Evolutionary conservation across 306 rosid genomes (phyloP).

Genomic region (Begonia loranthoides): DNA sequence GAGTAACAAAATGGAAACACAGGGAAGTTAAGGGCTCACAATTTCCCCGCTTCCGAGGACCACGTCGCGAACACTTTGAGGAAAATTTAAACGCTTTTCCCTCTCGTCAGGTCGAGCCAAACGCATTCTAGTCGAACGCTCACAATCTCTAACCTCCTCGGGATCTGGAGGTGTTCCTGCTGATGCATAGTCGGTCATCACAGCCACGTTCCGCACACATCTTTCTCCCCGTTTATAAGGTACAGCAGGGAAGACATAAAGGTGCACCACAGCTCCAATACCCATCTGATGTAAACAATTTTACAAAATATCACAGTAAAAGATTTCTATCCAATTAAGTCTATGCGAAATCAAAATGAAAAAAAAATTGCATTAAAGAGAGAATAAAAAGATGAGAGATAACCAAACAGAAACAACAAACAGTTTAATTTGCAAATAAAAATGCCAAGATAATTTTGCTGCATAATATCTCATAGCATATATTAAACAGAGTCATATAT

Average conservation of each 20-base stretch:
- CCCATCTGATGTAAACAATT: conserved; percentile 65
- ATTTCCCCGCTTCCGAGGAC: conserved; percentile 95
- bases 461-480: neutral
- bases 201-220: conserved; percentile 92
- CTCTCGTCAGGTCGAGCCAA: conserved; percentile 44
- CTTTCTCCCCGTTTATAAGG: conserved; percentile 98
- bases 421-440: neutral
- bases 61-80: conserved; percentile 86
- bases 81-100: conserved; percentile 61
- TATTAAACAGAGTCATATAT: too few relatives aligned
- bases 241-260: conserved; percentile 82
- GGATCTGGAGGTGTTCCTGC: conserved; percentile 82
- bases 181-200: conserved; percentile 84
- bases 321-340: conserved; percentile 2
- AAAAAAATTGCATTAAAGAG: neutral
- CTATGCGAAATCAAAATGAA: neutral
- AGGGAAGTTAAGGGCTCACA: conserved; percentile 35
- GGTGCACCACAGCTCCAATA: conserved; percentile 86
- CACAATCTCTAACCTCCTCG: conserved; percentile 82
- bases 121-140: conserved; percentile 47
- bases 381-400: neutral
- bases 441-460: neutral
- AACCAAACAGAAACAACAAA: neutral
- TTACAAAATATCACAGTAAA: neutral
- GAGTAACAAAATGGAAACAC: conserved; percentile 2